These are phyloP conservation scores for Aspergillus aculeatinus DNA, from an alignment of 2,329 filamentous ascomycete species.

Conservation along the genomic window DNA sequence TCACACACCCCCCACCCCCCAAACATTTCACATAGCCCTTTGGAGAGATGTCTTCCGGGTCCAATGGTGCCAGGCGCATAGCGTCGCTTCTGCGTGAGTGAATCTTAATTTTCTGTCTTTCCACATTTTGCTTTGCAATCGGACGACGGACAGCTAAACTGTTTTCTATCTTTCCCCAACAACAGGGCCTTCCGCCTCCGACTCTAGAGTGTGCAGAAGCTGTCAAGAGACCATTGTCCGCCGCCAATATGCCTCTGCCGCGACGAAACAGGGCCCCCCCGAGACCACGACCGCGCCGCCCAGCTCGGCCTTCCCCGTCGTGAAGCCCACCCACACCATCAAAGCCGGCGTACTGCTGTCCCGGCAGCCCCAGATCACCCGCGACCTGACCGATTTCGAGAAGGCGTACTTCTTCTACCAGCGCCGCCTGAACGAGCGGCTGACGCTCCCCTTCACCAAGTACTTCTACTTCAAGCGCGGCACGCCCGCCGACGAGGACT, in stretches of 20 bases:
- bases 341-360: slow-evolving; percentile 77
- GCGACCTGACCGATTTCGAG: slow-evolving; percentile 81
- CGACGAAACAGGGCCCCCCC: slow-evolving; percentile 40
- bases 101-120: background rate
- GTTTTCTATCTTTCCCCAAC: slow-evolving; percentile 3
- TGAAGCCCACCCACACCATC: slow-evolving; percentile 46
- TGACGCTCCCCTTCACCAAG: slow-evolving; percentile 80
- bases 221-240: slow-evolving; percentile 43
- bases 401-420: slow-evolving; percentile 95
- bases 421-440: slow-evolving; percentile 89
- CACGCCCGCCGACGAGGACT: slow-evolving; percentile 80
- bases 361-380: slow-evolving; percentile 82
- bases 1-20: slow-evolving; percentile 12
- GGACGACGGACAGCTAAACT: slow-evolving; percentile 13
- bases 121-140: background rate
- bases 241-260: slow-evolving; percentile 42
- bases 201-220: slow-evolving; percentile 44
- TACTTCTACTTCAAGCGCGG: slow-evolving; percentile 95
- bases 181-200: slow-evolving; percentile 38
- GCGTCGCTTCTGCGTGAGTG: slow-evolving; percentile 41
- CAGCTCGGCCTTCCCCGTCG: slow-evolving; percentile 28
- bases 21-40: background rate
- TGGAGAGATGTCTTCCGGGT: slow-evolving; percentile 40
- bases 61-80: slow-evolving; percentile 43
- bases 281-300: slow-evolving; percentile 30